These are phyloP conservation scores for Candida sanyaensis DNA, from an alignment of 1,139 yeast species.

Conservation along the genomic window DNA sequence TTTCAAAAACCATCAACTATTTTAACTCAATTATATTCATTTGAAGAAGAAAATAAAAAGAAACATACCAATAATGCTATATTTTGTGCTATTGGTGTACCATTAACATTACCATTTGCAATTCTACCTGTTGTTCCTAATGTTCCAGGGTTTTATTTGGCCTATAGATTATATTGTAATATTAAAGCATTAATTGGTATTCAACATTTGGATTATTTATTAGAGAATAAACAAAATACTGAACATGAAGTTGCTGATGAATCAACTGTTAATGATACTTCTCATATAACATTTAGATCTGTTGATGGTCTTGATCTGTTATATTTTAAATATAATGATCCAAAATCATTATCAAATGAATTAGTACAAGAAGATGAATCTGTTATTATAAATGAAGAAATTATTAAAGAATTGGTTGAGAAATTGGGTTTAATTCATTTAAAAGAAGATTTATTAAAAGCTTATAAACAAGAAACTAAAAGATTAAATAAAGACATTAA, in stretches of 20 bases:
- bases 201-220: slow-evolving; percentile 58
- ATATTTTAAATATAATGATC: slow-evolving; percentile 15
- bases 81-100: slow-evolving; percentile 62
- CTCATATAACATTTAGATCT: slow-evolving; percentile 26
- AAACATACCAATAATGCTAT: slow-evolving; percentile 37
- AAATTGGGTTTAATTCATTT: slow-evolving; percentile 36
- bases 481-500: slow-evolving; percentile 24
- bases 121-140: slow-evolving; percentile 88
- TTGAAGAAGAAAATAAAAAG: slow-evolving; percentile 27
- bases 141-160: slow-evolving; percentile 88
- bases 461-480: slow-evolving; percentile 47
- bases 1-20: slow-evolving; percentile 36
- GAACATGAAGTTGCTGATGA: slow-evolving; percentile 13
- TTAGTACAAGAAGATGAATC: slow-evolving; percentile 27
- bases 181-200: slow-evolving; percentile 79
- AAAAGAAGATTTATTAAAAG: slow-evolving; percentile 43
- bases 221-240: slow-evolving; percentile 25
- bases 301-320: slow-evolving; percentile 21
- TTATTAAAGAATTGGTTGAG: slow-evolving; percentile 31
- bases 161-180: slow-evolving; percentile 84
- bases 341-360: slow-evolving; percentile 10
- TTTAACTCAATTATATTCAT: slow-evolving; percentile 31
- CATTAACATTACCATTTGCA: slow-evolving; percentile 79
- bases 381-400: slow-evolving; percentile 30
- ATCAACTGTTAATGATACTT: slow-evolving; percentile 18